Evolutionary conservation across 805 yeast genomes (phyloP), one percentile per base, ranked within the genome.

Genomic region (Metschnikowia henanensis): DNA sequence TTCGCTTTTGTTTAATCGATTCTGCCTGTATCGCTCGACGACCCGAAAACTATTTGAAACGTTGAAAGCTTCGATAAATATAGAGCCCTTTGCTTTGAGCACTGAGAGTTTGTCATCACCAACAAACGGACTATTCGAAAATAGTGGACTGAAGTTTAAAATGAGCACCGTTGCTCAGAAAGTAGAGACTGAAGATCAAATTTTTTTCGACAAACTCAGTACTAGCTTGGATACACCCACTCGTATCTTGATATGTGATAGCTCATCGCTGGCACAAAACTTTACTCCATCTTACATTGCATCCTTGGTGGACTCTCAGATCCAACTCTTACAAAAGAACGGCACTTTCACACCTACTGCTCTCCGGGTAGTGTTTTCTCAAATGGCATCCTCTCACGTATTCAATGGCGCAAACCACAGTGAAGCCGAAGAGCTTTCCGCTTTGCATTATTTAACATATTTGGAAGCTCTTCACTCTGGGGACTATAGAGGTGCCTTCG

Each of bases 401-500:
- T 6, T 10, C 23, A n/a, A 17, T 17, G 28, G 18, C 2, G 16
- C 12, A 20, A 17, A n/a, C 15, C 18, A 25, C 26, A 33, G 19
- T 9, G 16, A 31, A 12, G 10, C 17, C 22, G 18, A 18, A n/a
- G 40, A 41, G 65, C 8, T 56, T 67, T 9, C 59, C 9, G 47
- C 29, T 66, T 72, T 20, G 59, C 76, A 81, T 53, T 83, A 83
- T 52, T 70, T 85, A 35, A 73, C 71, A 36, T 85, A 83, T 52
- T 66, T 86, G 20, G 84, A 83, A 51, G 73, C 74, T 46, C 72
- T 83, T 55, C 72, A 73, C 42, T 70, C 62, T 10, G 77, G 80
- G 4, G 86, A 87, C 55, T 85, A 83, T 54, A 84, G 76, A 51
- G 78, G 75, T 1, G 76, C 83, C 0, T 73, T 64, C 55, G 65